Conservation (phyloP, 169 alveolate genomes). For the Plasmodium gonderi region DNA sequence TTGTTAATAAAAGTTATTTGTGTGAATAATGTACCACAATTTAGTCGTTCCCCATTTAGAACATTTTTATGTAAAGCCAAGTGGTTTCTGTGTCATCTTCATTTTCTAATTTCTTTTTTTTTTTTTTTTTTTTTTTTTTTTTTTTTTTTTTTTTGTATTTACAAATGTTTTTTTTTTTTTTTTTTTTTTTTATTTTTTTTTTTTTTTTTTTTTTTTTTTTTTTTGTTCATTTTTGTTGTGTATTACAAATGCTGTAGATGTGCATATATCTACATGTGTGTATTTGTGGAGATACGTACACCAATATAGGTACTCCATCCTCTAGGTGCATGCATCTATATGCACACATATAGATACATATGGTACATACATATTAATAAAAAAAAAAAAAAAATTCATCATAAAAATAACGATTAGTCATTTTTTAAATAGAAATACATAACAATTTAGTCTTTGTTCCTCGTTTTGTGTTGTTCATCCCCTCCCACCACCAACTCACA, state of each 20-base stretch:
- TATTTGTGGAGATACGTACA: neutral
- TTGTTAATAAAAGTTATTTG: conserved; percentile 20
- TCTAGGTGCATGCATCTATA: neutral
- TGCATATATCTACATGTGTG: neutral
- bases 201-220: neutral
- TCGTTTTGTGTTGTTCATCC: neutral
- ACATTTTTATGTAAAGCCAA: conserved; percentile 12
- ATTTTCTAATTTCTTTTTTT: neutral
- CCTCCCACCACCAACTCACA: no score
- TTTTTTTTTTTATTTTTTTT: no score
- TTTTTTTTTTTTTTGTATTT: neutral
- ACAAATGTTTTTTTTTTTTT: neutral
- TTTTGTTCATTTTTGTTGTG: neutral
- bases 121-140: conserved; percentile 22
- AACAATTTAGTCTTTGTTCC: neutral
- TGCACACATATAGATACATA: neutral
- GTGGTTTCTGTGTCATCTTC: neutral
- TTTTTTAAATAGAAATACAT: neutral
- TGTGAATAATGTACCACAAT: neutral
- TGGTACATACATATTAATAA: neutral
- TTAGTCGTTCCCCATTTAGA: neutral
- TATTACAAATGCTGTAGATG: neutral
- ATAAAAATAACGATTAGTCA: neutral
- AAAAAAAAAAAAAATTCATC: neutral
- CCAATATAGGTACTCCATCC: neutral